These are phyloP conservation scores for Boletellus sp. DNA, from an alignment of 1,284 basidiomycete genomes.

Conservation along the genomic window DNA sequence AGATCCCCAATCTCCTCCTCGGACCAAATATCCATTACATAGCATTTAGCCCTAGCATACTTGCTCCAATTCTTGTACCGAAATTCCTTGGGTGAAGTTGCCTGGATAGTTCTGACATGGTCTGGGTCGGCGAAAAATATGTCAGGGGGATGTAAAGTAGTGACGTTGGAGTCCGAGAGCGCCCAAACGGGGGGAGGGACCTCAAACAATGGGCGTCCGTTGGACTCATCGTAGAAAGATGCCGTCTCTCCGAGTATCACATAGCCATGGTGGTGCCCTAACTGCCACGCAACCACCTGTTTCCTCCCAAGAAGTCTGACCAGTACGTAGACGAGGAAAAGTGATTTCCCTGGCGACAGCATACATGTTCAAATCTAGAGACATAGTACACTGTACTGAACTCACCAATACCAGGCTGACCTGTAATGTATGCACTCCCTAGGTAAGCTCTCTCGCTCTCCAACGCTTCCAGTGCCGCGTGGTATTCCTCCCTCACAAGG, in stretches of 20 bases:
- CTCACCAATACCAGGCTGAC: constrained; percentile 8
- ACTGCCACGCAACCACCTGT: background rate
- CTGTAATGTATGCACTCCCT: background rate
- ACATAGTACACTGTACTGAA: background rate
- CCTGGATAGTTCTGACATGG: background rate
- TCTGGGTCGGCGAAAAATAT: background rate
- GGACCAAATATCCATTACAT: background rate
- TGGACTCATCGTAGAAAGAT: background rate
- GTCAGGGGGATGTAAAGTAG: background rate
- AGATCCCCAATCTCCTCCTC: background rate
- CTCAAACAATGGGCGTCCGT: fast-evolving
- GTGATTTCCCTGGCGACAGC: background rate
- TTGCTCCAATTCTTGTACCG: constrained; percentile 1
- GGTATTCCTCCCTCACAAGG: background rate
- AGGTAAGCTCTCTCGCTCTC: background rate
- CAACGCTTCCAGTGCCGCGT: background rate
- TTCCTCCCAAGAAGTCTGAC: background rate
- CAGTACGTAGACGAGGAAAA: constrained; percentile 1
- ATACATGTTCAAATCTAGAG: no score
- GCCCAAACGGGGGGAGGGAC: background rate
- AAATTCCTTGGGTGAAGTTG: background rate
- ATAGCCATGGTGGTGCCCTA: background rate
- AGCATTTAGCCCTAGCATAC: background rate
- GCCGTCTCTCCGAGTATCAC: background rate
- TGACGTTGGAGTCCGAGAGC: background rate